Evolutionary conservation across 129 eudicot genomes (phyloP), one percentile per base, ranked within the genome.

Genomic region (Apium graveolens): DNA sequence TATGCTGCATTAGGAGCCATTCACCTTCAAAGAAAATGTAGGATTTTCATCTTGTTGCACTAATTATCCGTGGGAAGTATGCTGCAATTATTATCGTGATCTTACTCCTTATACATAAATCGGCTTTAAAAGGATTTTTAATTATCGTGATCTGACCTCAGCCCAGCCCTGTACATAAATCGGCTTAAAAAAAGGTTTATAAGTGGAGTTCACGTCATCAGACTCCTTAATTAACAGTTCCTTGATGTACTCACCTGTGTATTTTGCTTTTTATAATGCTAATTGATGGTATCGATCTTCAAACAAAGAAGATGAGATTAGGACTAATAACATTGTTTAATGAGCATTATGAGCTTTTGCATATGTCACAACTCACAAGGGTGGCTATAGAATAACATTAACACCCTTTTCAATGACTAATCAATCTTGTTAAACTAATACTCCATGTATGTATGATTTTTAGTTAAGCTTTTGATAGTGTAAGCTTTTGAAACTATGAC

Each of bases 141-240:
- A 1, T 35, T 35, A 35, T 35, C 37, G 37, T 1, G 37, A 35
- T 35, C 37, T 11, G 16, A 41, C 5, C 46, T 43, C 51, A 46
- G 51, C 51, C 11, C 51, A 46, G 51, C 51, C 11, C 18, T 14
- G 18, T 12, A 16, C 10, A 46, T 46, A 48, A 48, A 48, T 48
- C 21, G 53, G 53, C 63, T 53, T 55, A 2, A 55, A n/a, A 5
- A 32, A 29, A 9, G 10, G 4, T 66, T 29, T 1, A 65, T 65
- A 11, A 66, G 72, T 66, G 72, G 72, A 66, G 72, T 66, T 29
- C 72, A 66, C 72, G 14, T 66, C 72, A 66, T 66, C 72, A 66
- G 3, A 66, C 72, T 29, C 72, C 37, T 66, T 31, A 31, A 63
- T 9, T 31, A 66, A 66, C 72, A 66, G 4, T 29, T 29, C 9